phyloP scores from a whole-genome alignment of 2,329 filamentous ascomycete genomes.

The Capronia americana region DNA sequence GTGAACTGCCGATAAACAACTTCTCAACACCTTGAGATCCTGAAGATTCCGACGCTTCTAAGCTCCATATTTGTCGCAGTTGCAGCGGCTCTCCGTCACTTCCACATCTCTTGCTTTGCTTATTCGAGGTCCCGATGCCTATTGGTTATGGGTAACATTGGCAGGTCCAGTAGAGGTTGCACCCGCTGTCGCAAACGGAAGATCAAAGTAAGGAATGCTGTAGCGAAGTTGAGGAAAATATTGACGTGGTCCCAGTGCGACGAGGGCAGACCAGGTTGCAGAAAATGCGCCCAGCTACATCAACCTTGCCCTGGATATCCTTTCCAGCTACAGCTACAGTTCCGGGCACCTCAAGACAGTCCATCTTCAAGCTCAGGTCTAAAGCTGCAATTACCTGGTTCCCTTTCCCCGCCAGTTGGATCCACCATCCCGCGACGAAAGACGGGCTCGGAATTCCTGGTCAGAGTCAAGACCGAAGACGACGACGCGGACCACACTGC shows the following conservation, averaged over 20 bases:
- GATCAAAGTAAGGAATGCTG: constrained; percentile 27
- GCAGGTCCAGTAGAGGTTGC: constrained; percentile 39
- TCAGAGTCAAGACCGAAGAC: constrained; percentile 25
- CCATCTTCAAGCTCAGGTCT: background rate
- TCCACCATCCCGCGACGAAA: background rate
- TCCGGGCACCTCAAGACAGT: constrained; percentile 21
- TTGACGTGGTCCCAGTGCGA: constrained; percentile 32
- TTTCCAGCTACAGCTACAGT: constrained; percentile 36
- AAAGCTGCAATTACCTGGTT: background rate
- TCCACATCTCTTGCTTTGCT: constrained; percentile 11
- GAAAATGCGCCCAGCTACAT: constrained; percentile 35
- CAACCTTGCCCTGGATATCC: constrained; percentile 39
- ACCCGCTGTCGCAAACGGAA: constrained; percentile 33
- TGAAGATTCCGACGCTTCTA: background rate
- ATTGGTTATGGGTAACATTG: constrained; percentile 36
- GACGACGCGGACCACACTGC: background rate
- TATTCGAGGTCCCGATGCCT: background rate
- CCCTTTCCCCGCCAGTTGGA: constrained; percentile 9
- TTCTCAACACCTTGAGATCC: background rate
- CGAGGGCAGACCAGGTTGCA: constrained; percentile 36
- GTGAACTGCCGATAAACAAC: constrained; percentile 8
- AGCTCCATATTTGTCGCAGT: constrained; percentile 2
- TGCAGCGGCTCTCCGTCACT: background rate
- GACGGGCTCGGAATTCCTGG: background rate
- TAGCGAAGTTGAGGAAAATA: background rate